Evolutionary conservation across 352 stramenopile genomes (phyloP), one percentile per base, ranked within the genome.

Genomic region (Bremia lactucae): DNA sequence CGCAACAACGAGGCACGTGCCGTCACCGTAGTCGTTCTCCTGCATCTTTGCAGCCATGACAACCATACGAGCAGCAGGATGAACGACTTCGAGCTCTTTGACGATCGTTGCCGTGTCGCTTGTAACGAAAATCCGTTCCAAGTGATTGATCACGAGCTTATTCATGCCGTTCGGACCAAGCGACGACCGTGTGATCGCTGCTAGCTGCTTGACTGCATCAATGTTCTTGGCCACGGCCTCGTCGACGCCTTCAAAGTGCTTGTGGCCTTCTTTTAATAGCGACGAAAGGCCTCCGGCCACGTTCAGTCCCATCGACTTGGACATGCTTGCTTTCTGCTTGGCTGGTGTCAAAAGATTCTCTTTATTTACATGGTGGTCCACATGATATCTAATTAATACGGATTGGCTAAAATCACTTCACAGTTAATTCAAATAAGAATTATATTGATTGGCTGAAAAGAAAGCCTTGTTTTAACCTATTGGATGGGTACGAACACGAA

Each of bases 141-240:
- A 64, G 68, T 99, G 96, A 78, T 99, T 99, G 45, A 99, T 96
- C 39, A 99, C 93, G 36, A 99, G 84, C 75, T 99, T 99, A 75
- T 98, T 98, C 84, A 98, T 98, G 52, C 95, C 96, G 67, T 98
- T 98, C 4, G 96, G 96, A 13, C 96, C 96, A 41, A 99, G 72
- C 55, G 92, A 98, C 43, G 96, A 98, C 42, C 84, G 80, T 20
- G 96, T 95, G 78, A 99, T 98, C 29, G 80, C 82, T 24, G 94
- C 95, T 28, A 99, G 83, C 74, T 98, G 88, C 70, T 97, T 97
- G 28, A 96, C 95, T 19, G 96, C 96, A 46, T 98, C 88, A 52
- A 99, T 98, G 73, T 99, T 99, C 54, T 96, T 95, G 43, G 98
- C 77, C 34, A 98, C 95, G 23, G 94, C 95, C 59, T 96, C 89